These are phyloP conservation scores for Amniculicola lignicola DNA, from an alignment of 495 filamentous ascomycete genomes.

Conservation along the genomic window DNA sequence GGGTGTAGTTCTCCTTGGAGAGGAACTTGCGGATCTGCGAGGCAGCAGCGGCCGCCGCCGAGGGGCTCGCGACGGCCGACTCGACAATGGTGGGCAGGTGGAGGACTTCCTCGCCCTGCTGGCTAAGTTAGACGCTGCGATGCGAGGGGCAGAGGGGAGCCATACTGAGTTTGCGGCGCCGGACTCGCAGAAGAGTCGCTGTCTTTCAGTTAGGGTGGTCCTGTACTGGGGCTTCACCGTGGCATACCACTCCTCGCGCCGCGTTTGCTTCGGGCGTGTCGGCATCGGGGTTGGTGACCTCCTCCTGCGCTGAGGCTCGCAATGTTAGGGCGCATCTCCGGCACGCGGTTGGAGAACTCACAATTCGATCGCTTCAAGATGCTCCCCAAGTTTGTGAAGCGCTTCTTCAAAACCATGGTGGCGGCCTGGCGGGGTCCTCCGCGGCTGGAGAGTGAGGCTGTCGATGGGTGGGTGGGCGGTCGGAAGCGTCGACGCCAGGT, in stretches of 20 bases:
- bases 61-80: constrained; percentile 83
- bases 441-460: neutral
- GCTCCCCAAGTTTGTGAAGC: constrained; percentile 21
- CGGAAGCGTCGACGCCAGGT: too few relatives aligned
- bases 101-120: constrained; percentile 79
- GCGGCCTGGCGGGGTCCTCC: constrained; percentile 4
- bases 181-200: constrained; percentile 77
- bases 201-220: neutral
- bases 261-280: constrained; percentile 56
- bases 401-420: constrained; percentile 34
- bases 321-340: constrained; percentile 1
- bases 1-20: constrained; percentile 58
- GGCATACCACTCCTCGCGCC: constrained; percentile 52
- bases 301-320: constrained; percentile 9
- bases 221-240: constrained; percentile 40
- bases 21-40: constrained; percentile 77
- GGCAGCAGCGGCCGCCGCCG: constrained; percentile 75
- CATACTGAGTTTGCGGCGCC: constrained; percentile 62
- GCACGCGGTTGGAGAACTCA: neutral
- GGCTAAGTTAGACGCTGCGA: neutral
- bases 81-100: constrained; percentile 95
- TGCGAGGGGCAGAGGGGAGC: neutral
- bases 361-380: constrained; percentile 23
- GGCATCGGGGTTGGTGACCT: constrained; percentile 13
- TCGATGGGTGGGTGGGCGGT: neutral